Evolutionary conservation across 108 stramenopile species (phyloP).

Genomic region (Epithemia pelagica): DNA sequence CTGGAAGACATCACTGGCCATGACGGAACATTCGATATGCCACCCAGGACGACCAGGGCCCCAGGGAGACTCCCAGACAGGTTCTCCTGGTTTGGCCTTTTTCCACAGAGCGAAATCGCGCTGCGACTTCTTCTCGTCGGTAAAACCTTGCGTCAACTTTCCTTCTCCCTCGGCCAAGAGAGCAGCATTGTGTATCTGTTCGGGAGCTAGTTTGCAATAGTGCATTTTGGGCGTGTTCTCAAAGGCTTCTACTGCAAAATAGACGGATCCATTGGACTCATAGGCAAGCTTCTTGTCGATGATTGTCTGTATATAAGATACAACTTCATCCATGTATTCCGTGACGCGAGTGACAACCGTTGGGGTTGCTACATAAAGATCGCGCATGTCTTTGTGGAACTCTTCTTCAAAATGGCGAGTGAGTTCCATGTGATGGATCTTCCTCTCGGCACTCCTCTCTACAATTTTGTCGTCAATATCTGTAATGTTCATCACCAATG

Average conservation of each 20-base stretch:
- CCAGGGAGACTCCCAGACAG: constrained; percentile 95
- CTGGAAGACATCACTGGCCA: constrained; percentile 87
- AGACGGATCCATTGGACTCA: constrained; percentile 91
- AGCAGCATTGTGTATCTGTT: constrained; percentile 52
- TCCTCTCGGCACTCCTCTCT: constrained; percentile 50
- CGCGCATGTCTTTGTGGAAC: constrained; percentile 94
- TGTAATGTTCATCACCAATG: constrained; percentile 86
- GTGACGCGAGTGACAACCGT: constrained; percentile 92
- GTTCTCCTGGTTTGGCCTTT: constrained; percentile 89
- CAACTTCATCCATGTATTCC: constrained; percentile 92
- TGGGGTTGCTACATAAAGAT: constrained; percentile 80
- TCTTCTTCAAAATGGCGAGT: constrained; percentile 87
- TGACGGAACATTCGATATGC: constrained; percentile 98
- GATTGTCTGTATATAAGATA: constrained; percentile 83
- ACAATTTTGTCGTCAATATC: constrained; percentile 99
- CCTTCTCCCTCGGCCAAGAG: constrained; percentile 96
- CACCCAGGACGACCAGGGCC: constrained; percentile 96
- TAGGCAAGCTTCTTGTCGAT: constrained; percentile 90
- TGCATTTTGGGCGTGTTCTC: constrained; percentile 53
- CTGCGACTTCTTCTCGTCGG: constrained; percentile 69
- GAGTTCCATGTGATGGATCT: constrained; percentile 71
- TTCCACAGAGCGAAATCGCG: constrained; percentile 99
- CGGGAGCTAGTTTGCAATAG: constrained; percentile 65
- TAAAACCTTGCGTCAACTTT: constrained; percentile 45
- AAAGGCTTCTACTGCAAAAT: constrained; percentile 85